Base-by-base conservation (phyloP, 1,139 yeast species). In the Saccharomycopsis phalli region DNA sequence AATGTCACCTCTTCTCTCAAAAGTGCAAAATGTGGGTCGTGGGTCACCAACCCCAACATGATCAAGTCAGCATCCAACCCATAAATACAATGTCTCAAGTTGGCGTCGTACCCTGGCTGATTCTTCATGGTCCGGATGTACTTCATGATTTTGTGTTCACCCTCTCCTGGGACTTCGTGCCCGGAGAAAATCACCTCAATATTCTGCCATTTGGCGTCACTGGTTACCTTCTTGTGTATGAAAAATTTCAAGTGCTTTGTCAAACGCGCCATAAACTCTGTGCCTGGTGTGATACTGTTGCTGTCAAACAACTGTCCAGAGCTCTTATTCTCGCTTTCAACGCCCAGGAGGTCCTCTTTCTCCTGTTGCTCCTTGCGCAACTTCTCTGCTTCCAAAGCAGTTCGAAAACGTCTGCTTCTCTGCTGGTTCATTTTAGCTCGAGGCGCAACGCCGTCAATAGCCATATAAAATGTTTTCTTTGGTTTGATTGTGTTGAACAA, bases 401-500 rank as follows among this genome's bases (percentile, higher is more conserved):
- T 77, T 60, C 98, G 70, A 59, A 93, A 93, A 61, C 99, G 76
- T 66, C 99, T 77, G 2, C 98, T 82, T 61, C 99, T 77, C 61
- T 93, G 99, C 61, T 93, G 99, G 58, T 93, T 93, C 97, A 93
- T 93, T 58, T 93, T 93, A 21, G 99, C 99, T 55, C 99, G 71
- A 38, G 99, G 99, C 0, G 98, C 98, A 38, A 93, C 99, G 51
- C 99, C 99, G 63, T 93, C 99, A 48, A 93, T 87, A 4, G 99
- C 98, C 94, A 93, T 88, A 60, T 82, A 88, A 53, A 93, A 84
- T 25, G 83, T 75, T 57, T 86, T 74, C 53, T 82, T 71, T 4
- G 99, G 99, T 55, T 78, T 77, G 51, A 91, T 87, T 29, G 86
- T 76, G 48, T 79, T 80, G 55, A 93, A 91, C 48, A 93, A 66